Base-by-base conservation (phyloP, 495 filamentous ascomycete species). In the Penicillium tannophilum region DNA sequence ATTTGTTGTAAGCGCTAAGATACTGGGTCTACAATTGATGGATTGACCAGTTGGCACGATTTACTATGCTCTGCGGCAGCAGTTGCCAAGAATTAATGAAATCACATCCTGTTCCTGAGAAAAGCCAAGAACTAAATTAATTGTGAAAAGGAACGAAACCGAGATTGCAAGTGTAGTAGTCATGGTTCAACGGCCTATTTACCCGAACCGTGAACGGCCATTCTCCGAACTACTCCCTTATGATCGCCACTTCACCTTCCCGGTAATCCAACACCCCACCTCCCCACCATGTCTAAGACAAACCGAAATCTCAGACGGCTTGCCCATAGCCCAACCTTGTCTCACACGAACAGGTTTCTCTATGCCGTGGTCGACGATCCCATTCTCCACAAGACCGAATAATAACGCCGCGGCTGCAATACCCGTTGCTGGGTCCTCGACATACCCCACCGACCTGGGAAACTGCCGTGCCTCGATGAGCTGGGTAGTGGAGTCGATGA, bases 201-300 rank as follows among this genome's bases (percentile, higher is more conserved):
- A n/a, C 20, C 44, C 20, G 44, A 47, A 26, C 12, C 2, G 24
- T 41, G 14, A 17, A 41, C 14, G 14, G 14, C 1, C 5, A 41
- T 41, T 17, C 39, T n/a, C 39, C 39, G 39, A 47, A 47, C 44
- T 47, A 16, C 26, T 23, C 11, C 24, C 20, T 3, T 19, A 10
- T 23, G 46, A 28, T 24, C 19, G 26, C 33, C 17, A 41, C 31
- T 31, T 49, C 28, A 61, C 59, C 16, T 52, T 48, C 12, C 54
- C 28, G 54, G 39, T 46, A 43, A 61, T 56, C 58, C 61, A 59
- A 55, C 55, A 64, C 1, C 58, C 61, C n/a, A 45, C 55, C 8
- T 49, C 26, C 39, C 14, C 39, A 41, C 39, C 39, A 16, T 41
- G 11, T n/a, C 62, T 52, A 26, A 61, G 52, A 10, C 42, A 20